These are phyloP conservation scores for Aureobasidium sp. DNA, from an alignment of 2,329 filamentous ascomycete species.

Conservation along the genomic window DNA sequence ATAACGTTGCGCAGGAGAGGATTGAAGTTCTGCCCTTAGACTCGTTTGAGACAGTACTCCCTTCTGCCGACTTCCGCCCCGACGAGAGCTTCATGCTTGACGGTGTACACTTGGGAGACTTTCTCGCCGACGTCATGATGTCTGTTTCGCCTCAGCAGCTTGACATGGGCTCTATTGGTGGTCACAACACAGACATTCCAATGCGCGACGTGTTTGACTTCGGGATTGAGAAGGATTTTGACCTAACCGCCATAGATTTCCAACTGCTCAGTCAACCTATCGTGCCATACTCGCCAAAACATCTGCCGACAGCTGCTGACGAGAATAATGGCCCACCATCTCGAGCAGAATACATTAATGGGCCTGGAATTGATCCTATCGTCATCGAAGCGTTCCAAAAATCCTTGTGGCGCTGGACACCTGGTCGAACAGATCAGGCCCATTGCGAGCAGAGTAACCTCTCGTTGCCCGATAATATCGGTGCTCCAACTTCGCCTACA, in stretches of 20 bases:
- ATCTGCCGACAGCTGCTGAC: not conserved
- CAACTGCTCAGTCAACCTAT: not conserved
- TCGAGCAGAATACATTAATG: too few relatives aligned
- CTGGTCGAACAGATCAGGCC: not conserved
- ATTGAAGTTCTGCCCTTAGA: not conserved
- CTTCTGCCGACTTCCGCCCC: not conserved
- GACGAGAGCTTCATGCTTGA: not conserved
- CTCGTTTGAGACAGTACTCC: not conserved
- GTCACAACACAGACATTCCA: not conserved
- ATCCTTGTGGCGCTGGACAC: constrained; percentile 1
- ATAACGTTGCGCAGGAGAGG: too few relatives aligned
- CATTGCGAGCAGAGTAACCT: constrained; percentile 6
- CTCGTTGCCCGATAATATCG: not conserved
- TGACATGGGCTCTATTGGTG: not conserved
- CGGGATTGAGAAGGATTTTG: not conserved
- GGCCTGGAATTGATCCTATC: not conserved
- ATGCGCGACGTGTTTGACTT: not conserved
- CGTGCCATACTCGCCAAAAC: not conserved
- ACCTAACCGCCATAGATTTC: not conserved
- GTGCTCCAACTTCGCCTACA: not conserved
- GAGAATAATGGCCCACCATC: not conserved
- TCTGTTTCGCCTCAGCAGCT: not conserved
- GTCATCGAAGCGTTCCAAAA: not conserved
- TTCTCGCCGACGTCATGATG: constrained; percentile 3
- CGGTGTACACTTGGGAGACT: not conserved